Base-by-base conservation (phyloP, 768 basidiomycete species). In the Suillus hirtellus region DNA sequence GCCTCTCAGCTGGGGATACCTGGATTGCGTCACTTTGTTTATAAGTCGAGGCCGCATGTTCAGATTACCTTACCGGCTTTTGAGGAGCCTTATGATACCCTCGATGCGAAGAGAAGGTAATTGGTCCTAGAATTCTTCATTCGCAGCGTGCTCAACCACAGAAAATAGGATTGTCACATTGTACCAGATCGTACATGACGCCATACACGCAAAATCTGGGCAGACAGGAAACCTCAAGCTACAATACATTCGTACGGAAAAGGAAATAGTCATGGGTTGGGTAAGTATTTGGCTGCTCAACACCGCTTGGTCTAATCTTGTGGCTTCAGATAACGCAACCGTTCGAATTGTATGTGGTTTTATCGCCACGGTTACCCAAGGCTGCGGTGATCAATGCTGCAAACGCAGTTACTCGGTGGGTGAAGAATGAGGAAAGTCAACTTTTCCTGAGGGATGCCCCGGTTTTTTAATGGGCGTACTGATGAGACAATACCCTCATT, bases 251-350 rank as follows among this genome's bases (percentile, higher is more conserved):
- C 86, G 87, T 9, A 95, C 94, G 0, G 88, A 91, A 61, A 86
- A 87, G 52, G 97, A 98, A 78, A 88, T 89, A 61, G 87, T 96
- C 34, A 86, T 99, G 81, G 96, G 94, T 52, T 98, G 97, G 96
- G 96, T 98, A 72, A 62, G 90, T 73, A 19, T 59, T 56, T 44
- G 24, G 47, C 63, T 58, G 4, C 55, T 52, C 19, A 17, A 14
- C 1, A 27, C 4, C 11, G 12, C 24, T 15, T 19, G 40, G 42
- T 19, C 35, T 50, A 12, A 12, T 50, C 43, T 58, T 17, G 44
- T 43, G 24, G 59, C 54, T 14, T 37, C 70, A 99, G 96, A 90
- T 96, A 63, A 97, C 96, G 0, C 91, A 95, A 70, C 89, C 89
- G 0, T 98, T 97, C 71, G 97, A 99, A 74, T 77, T 99, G 17